A percentile compares a stretch with the other conserved stretches of the same genome.
Conservation (phyloP, 306 rosid species). For the Fragaria iinumae region DNA sequence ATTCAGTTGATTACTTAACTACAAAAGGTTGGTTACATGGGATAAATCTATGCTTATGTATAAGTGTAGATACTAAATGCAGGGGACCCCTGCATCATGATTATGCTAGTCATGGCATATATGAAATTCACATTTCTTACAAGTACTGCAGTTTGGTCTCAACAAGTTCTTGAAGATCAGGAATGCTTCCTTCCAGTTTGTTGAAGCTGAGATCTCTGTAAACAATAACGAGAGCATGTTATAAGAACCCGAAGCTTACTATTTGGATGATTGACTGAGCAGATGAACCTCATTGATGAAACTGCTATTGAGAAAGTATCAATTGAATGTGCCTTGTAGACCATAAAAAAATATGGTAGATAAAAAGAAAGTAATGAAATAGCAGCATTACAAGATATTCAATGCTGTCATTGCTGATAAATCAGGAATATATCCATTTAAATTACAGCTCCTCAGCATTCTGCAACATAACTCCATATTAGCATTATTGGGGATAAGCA, state of each 20-base stretch:
- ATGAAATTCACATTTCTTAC: conserved; percentile 17
- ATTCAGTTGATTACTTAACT: neutral
- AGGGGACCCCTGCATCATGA: neutral
- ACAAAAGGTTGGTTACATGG: neutral
- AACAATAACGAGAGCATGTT: neutral
- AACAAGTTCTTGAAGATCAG: neutral
- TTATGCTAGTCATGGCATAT: neutral
- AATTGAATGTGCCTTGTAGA: neutral
- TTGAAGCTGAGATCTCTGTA: conserved; percentile 34
- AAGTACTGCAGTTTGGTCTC: neutral
- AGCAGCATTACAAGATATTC: neutral
- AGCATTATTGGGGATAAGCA: neutral
- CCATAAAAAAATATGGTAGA: too few relatives aligned
- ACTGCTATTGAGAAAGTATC: neutral
- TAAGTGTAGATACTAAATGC: neutral
- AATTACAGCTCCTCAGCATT: conserved; percentile 28
- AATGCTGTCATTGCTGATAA: neutral
- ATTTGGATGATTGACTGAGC: neutral
- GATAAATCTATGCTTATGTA: neutral
- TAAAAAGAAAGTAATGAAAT: neutral
- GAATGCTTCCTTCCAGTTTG: conserved; percentile 15
- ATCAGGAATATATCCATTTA: conserved; percentile 17
- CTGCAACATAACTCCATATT: conserved; percentile 13
- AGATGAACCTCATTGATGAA: neutral
- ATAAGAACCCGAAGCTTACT: neutral